Base-by-base conservation (phyloP, 345 rosid species). In the Aegle marmelos region DNA sequence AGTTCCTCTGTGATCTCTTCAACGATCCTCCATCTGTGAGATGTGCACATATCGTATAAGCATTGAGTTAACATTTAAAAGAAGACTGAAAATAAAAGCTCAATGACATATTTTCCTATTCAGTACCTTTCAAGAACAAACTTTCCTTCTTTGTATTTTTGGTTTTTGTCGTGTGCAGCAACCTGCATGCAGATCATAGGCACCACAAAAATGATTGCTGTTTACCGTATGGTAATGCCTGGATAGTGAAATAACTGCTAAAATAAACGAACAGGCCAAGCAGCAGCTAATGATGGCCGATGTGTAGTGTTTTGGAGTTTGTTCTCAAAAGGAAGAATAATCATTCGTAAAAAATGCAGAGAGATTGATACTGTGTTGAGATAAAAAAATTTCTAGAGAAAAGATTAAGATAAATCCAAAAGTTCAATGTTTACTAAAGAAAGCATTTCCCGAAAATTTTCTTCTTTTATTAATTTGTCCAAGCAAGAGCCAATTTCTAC, bases 101-200 rank as follows among this genome's bases (percentile, higher is more conserved):
- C 13, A 25, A 33, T 37, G 24, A 48, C 21, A 53, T 53, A 17
- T 53, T 53, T 53, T 22, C 57, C 21, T 34, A 58, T n/a, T 62
- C 1, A 9, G 62, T 77, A 81, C 90, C 90, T 83, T 78, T 85
- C 88, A 33, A 81, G 86, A 75, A 84, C 89, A 75, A 82, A 82
- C 63, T 87, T 87, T 37, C 87, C 89, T 81, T 87, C 88, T 80
- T 87, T 85, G 84, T 83, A 85, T 37, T 80, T 85, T 30, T 87
- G 87, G 77, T 27, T 59, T 76, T 82, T 74, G 41, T 82, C 90
- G 59, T 85, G 87, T 27, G 88, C 84, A 3, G 77, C 65, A 24
- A 87, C 80, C 88, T 85, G 54, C 76, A 78, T 85, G 54, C 76
- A 78, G 39, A 41, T 37, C 13, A 34, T 65, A 37, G 39, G 14